Percentiles rank a stretch among this genome's conserved stretches.
These are phyloP conservation scores for Solioccasus polychromus DNA, from an alignment of 768 basidiomycete genomes.

Conservation along the genomic window DNA sequence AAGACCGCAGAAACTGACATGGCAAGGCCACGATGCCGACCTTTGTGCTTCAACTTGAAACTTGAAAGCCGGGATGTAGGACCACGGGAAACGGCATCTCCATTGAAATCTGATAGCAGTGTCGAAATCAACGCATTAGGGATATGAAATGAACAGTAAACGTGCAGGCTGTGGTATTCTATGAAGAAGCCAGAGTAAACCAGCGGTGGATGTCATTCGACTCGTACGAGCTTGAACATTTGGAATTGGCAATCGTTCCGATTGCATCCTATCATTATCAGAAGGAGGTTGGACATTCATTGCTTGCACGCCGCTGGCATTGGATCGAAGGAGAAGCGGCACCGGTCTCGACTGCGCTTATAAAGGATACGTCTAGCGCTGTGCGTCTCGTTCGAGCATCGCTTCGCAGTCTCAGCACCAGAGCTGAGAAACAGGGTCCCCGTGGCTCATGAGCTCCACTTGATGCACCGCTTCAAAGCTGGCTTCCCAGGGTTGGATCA, in stretches of 20 bases:
- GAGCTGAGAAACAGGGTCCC: constrained; percentile 2
- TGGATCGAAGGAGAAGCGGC: constrained; percentile 19
- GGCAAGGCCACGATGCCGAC: neutral
- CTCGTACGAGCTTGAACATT: constrained; percentile 17
- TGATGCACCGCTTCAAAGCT: constrained; percentile 5
- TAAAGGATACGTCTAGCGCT: neutral
- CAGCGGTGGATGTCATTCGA: neutral
- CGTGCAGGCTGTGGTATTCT: constrained; percentile 15
- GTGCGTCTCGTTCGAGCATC: constrained; percentile 17
- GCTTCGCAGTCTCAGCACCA: constrained; percentile 8
- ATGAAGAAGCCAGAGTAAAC: neutral
- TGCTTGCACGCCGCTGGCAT: constrained; percentile 8
- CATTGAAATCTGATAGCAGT: constrained; percentile 4
- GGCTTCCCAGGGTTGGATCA: constrained; percentile 10
- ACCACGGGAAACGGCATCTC: neutral
- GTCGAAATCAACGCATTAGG: constrained; percentile 5
- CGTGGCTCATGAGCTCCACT: neutral
- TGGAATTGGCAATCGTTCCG: neutral
- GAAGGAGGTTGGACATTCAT: constrained; percentile 9
- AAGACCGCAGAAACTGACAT: neutral
- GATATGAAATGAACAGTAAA: neutral
- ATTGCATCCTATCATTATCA: neutral
- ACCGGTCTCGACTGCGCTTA: constrained; percentile 16
- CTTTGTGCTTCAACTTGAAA: neutral
- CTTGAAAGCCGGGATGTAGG: no score